These are phyloP conservation scores for Candida ipomoeae DNA, from an alignment of 805 yeast species.

Conservation along the genomic window DNA sequence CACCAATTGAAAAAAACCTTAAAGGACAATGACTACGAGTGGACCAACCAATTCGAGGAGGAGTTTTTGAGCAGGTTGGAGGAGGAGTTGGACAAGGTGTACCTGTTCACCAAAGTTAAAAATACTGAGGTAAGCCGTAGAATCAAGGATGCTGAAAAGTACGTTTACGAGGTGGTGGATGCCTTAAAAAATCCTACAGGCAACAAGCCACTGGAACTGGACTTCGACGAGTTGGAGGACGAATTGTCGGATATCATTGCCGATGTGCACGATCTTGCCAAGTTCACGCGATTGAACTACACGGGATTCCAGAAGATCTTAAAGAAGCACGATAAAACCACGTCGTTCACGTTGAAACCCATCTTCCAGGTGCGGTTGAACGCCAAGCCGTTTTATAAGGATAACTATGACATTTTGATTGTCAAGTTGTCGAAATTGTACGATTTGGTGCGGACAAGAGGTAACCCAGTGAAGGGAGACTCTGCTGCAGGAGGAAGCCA, in stretches of 20 bases:
- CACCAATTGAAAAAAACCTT: constrained; percentile 69
- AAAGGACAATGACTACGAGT: constrained; percentile 49
- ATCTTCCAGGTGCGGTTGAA: constrained; percentile 90
- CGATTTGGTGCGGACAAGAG: constrained; percentile 92
- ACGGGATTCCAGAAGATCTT: constrained; percentile 96
- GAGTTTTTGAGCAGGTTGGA: constrained; percentile 73
- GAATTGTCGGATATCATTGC: constrained; percentile 75
- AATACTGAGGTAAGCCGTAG: constrained; percentile 81
- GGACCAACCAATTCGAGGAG: constrained; percentile 82
- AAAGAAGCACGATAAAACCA: constrained; percentile 92
- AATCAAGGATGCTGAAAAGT: constrained; percentile 73
- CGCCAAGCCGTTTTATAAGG: constrained; percentile 93
- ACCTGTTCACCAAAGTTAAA: constrained; percentile 84
- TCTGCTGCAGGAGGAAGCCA: constrained; percentile 97
- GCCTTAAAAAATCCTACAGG: constrained; percentile 40
- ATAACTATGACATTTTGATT: constrained; percentile 83
- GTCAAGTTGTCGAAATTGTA: constrained; percentile 86
- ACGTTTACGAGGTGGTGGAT: constrained; percentile 63
- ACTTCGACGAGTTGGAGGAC: constrained; percentile 41
- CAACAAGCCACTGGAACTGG: constrained; percentile 38
- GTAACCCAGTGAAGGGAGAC: constrained; percentile 93
- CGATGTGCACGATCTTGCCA: constrained; percentile 94
- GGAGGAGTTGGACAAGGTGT: constrained; percentile 86
- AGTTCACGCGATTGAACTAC: constrained; percentile 87
- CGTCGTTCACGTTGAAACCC: constrained; percentile 70